Evolutionary conservation across 1,139 yeast species (phyloP).

Genomic region (Blastobotrys persicus): DNA sequence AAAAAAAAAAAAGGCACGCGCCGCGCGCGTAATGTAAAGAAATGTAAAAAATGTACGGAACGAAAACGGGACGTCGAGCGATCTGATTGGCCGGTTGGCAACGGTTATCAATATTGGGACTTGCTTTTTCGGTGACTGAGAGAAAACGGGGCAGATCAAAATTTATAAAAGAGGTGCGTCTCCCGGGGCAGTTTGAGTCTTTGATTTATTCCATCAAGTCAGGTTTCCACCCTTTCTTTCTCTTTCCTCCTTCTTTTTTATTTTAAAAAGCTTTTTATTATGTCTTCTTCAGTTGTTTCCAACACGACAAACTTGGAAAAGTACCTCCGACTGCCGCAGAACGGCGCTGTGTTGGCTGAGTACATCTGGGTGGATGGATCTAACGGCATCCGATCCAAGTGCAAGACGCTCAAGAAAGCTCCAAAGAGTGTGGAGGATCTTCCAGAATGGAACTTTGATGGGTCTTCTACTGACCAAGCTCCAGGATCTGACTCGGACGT

Average conservation of each 20-base stretch:
- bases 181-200: neutral
- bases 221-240: slow-evolving; percentile 8
- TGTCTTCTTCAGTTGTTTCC: slow-evolving; percentile 29
- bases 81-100: neutral
- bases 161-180: slow-evolving; percentile 3
- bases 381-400: slow-evolving; percentile 90
- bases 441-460: slow-evolving; percentile 99
- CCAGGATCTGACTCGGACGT: slow-evolving; percentile 97
- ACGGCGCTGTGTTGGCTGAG: slow-evolving; percentile 87
- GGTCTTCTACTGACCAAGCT: slow-evolving; percentile 98
- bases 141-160: neutral
- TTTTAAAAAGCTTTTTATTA: slow-evolving; percentile 12
- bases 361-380: slow-evolving; percentile 97
- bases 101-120: neutral
- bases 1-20: neutral
- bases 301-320: slow-evolving; percentile 54
- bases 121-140: neutral
- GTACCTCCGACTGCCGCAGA: slow-evolving; percentile 80
- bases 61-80: neutral
- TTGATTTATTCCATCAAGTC: neutral
- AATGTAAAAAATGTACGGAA: neutral
- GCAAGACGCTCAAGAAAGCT: slow-evolving; percentile 73
- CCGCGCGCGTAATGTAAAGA: neutral
- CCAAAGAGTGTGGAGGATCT: slow-evolving; percentile 77
- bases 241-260: slow-evolving; percentile 9